Evolutionary conservation across 2,329 filamentous ascomycete species (phyloP).

Genomic region (Cordyceps fumosorosea): DNA sequence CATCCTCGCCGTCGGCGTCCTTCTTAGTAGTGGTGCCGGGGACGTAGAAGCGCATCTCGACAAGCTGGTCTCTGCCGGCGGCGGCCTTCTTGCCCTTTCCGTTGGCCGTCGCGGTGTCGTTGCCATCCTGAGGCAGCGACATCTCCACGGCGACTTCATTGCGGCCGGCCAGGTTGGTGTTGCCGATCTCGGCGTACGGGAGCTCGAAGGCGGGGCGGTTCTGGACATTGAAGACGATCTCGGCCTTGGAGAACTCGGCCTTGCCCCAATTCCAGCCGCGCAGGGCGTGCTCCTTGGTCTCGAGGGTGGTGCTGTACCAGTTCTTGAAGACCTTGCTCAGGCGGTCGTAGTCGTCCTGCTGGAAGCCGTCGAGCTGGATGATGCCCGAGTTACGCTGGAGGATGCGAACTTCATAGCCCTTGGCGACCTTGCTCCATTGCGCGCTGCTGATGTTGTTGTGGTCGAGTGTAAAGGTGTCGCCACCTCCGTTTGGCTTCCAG

Average conservation of each 20-base stretch:
- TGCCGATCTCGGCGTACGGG: conserved; percentile 93
- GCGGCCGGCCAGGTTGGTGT: conserved; percentile 94
- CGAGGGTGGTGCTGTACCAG: conserved; percentile 92
- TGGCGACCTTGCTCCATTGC: conserved; percentile 91
- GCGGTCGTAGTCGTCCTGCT: conserved; percentile 89
- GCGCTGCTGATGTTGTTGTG: conserved; percentile 76
- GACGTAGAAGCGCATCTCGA: conserved; percentile 99
- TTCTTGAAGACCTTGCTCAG: conserved; percentile 91
- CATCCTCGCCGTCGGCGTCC: conserved; percentile 59
- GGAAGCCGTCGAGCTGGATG: conserved; percentile 91
- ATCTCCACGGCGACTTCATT: conserved; percentile 98
- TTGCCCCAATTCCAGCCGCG: conserved; percentile 99
- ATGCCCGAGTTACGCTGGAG: conserved; percentile 76
- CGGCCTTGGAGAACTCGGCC: conserved; percentile 90
- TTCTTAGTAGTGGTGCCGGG: conserved; percentile 81
- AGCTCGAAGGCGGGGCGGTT: conserved; percentile 96
- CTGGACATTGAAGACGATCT: conserved; percentile 93
- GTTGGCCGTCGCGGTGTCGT: conserved; percentile 66
- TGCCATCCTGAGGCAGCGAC: conserved; percentile 63
- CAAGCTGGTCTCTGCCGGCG: conserved; percentile 83
- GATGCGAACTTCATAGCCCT: conserved; percentile 91
- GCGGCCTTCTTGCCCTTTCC: conserved; percentile 82
- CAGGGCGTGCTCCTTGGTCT: conserved; percentile 88
- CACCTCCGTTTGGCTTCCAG: conserved; percentile 84
- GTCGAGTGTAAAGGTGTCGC: conserved; percentile 91